These are phyloP conservation scores for Xylariaceae sp. DNA, from an alignment of 2,329 filamentous ascomycete species.

Conservation along the genomic window DNA sequence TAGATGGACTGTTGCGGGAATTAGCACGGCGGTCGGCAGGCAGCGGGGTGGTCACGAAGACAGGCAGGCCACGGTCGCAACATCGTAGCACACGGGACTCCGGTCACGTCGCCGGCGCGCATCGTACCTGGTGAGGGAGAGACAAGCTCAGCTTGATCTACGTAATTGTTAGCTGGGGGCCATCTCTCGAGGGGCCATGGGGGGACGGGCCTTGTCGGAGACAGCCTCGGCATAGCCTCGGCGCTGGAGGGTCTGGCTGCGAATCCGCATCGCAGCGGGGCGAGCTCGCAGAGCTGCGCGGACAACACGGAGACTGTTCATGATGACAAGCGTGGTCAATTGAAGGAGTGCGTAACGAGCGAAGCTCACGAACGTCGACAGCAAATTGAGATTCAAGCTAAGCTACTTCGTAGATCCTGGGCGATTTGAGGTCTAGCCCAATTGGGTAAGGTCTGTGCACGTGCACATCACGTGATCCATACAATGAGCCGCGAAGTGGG, in stretches of 20 bases:
- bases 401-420: constrained; percentile 21
- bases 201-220: constrained; percentile 60
- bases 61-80: background rate
- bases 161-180: constrained; percentile 28
- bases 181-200: background rate
- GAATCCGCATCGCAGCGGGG: constrained; percentile 68
- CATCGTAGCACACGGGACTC: background rate
- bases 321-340: constrained; percentile 55
- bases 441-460: constrained; percentile 32
- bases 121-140: constrained; percentile 94
- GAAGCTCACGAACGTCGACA: constrained; percentile 39
- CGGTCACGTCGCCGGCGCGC: background rate
- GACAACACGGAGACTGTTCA: constrained; percentile 93
- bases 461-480: constrained; percentile 34
- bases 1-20: constrained; percentile 62
- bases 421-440: constrained; percentile 26
- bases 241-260: constrained; percentile 74
- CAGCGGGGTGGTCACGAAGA: constrained; percentile 2
- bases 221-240: constrained; percentile 88
- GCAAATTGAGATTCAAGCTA: constrained; percentile 38
- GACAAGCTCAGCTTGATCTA: constrained; percentile 96
- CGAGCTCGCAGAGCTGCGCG: constrained; percentile 81
- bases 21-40: constrained; percentile 36
- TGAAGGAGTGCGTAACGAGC: constrained; percentile 42
- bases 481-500: background rate